Base-by-base conservation (phyloP, 208 protist genomes). In the Vickermania ingenoplastis region DNA sequence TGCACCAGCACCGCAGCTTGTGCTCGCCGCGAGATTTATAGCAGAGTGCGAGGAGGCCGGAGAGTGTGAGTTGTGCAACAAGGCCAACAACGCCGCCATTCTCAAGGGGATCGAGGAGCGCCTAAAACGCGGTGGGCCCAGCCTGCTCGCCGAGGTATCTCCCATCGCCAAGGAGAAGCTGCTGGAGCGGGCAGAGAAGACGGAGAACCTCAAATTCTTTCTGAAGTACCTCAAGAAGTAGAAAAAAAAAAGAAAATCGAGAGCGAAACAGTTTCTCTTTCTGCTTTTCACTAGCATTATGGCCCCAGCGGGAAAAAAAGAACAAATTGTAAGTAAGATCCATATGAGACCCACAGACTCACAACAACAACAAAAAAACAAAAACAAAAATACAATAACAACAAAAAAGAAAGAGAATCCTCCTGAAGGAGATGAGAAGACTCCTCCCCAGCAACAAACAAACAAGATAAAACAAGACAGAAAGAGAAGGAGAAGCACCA, bases 51-150 rank as follows among this genome's bases (percentile, higher is more conserved):
- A 50, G 1, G 57, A 58, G n/a, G 28, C 69, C 21, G 55, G 63
- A 28, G 63, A 65, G 36, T 82, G 75, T 57, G 30, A 53, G 2
- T 55, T 69, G 29, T 73, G 76, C 51, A 85, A 89, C 58, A 61
- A 49, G 0, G 58, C 56, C 2, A 79, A 74, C 57, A 77, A 89
- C 50, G 61, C 64, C 22, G 72, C 73, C 0, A 23, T 92, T 24
- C 54, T 75, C 31, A 52, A 31, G 0, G 45, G 64, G 28, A 57
- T 72, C n/a, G 63, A 75, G 54, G 64, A 56, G 4, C 67, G 71
- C 21, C 30, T 91, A 1, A 24, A 53, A n/a, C 41, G 49, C 13
- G 73, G 74, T 14, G 60, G 69, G 3, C 64, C 71, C 3, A 54
- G 49, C 53, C 75, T 81, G 22, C 49, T 59, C 27, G 63, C 57